Evolutionary conservation across 495 filamentous ascomycete species (phyloP).

Genomic region (Neurospora sp.): DNA sequence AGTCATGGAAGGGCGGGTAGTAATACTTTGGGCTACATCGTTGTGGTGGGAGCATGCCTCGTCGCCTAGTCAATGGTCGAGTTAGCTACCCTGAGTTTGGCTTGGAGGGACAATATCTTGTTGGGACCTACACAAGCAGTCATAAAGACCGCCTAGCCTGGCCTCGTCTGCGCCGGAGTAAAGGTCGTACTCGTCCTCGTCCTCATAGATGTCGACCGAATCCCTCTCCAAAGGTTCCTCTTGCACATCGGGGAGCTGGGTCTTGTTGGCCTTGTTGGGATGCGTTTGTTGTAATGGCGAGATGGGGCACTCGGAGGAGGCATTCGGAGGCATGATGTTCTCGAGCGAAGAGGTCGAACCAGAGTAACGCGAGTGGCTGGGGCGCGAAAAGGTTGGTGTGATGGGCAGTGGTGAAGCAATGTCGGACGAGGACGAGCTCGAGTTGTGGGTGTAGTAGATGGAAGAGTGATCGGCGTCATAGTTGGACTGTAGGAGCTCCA

Average conservation of each 20-base stretch:
- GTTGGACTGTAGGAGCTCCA: constrained; percentile 20
- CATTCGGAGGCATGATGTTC: constrained; percentile 20
- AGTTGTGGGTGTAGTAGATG: constrained; percentile 30
- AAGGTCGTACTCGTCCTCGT: constrained; percentile 23
- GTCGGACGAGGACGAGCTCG: constrained; percentile 42
- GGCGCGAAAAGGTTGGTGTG: constrained; percentile 50
- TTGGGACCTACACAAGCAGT: constrained; percentile 42
- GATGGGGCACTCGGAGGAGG: constrained; percentile 31
- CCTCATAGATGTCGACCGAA: constrained; percentile 46
- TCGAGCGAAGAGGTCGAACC: constrained; percentile 44
- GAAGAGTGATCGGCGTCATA: constrained; percentile 13
- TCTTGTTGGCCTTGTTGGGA: constrained; percentile 32
- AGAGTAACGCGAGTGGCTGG: constrained; percentile 46
- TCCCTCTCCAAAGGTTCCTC: constrained; percentile 45
- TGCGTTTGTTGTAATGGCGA: constrained; percentile 34
- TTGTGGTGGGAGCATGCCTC: constrained; percentile 33
- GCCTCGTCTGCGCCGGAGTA: neutral
- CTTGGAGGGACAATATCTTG: neutral
- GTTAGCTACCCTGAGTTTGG: neutral
- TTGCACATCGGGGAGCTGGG: constrained; percentile 43
- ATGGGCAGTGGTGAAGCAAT: constrained; percentile 49
- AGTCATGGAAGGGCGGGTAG: constrained; percentile 20
- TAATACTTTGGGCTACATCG: constrained; percentile 28
- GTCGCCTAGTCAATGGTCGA: constrained; percentile 23
- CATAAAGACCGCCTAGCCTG: constrained; percentile 24